phyloP scores from a whole-genome alignment of 768 basidiomycete species.

The Mycena kentingensis region DNA sequence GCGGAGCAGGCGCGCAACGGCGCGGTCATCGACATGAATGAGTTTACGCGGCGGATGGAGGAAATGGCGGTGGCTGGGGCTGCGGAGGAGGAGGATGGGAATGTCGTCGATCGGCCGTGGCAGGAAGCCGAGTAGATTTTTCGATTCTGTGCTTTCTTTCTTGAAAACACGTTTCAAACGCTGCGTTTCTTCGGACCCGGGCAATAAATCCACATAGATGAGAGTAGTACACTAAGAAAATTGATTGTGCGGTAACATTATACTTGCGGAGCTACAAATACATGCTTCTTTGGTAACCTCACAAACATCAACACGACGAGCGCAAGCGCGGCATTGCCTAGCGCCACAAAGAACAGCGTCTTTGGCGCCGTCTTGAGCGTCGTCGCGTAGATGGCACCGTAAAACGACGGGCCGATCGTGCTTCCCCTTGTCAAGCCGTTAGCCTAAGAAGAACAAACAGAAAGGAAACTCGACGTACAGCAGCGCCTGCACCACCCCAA shows the following conservation, averaged over 20 bases:
- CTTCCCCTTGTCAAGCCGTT: constrained; percentile 29
- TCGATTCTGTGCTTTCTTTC: constrained; percentile 23
- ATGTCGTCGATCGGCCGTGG: constrained; percentile 20
- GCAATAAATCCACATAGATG: too few species aligned
- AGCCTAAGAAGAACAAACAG: background rate
- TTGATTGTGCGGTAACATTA: too few species aligned
- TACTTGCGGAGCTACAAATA: too few species aligned
- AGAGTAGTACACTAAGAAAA: too few species aligned
- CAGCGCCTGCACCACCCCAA: constrained; percentile 34
- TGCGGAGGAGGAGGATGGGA: constrained; percentile 4
- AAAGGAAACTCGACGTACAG: constrained; percentile 4
- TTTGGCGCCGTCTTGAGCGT: constrained; percentile 73
- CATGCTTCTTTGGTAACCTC: constrained; percentile 32
- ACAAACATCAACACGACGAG: constrained; percentile 51
- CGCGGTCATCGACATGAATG: constrained; percentile 39
- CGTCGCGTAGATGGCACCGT: constrained; percentile 67
- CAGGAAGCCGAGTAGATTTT: constrained; percentile 10
- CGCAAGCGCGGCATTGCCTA: constrained; percentile 40
- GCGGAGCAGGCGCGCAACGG: constrained; percentile 25
- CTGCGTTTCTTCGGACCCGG: too few species aligned
- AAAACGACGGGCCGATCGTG: constrained; percentile 72
- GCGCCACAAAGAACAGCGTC: constrained; percentile 66
- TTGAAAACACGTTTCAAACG: too few species aligned
- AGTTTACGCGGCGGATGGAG: constrained; percentile 36
- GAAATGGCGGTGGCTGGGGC: constrained; percentile 31